Evolutionary conservation across 305 asterid species (phyloP), one percentile per base, ranked within the genome.

Genomic region (Rubia peregrina): DNA sequence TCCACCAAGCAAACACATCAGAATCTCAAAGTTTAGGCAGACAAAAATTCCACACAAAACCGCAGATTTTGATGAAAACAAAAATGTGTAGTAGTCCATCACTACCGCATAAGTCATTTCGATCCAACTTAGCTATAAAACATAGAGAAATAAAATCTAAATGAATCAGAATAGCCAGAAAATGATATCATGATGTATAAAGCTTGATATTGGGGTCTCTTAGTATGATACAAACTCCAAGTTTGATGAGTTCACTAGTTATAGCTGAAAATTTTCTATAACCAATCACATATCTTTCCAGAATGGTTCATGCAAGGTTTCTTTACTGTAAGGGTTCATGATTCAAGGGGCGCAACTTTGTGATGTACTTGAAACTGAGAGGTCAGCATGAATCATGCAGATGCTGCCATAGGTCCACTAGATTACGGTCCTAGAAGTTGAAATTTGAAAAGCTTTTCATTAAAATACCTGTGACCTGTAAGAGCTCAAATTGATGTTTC

Each of bases 381-480:
- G 30, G 14, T 17, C 68, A 61, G 11, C 49, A 44, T 40, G 66
- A 36, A 61, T 14, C 21, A 60, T 57, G 36, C 62, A 57, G 62
- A 17, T 55, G 61, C 61, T 41, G 44, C 44, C 12, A 16, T 49
- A 49, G 56, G 19, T 49, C 19, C 30, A 21, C 53, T 64, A 64
- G 51, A 64, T 4, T 44, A 65, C 64, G 43, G 16, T 21, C 8
- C 66, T 41, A 65, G 5, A 16, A 43, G 14, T 4, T 5, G 60
- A 60, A 53, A 41, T 16, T 41, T 9, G 67, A 26, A 64, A 64
- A 51, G 16, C 30, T 14, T 41, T 8, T 46, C 38, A 53, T 26
- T 72, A 64, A 79, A 85, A 76, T 67, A 91, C 99, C 99, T 86
- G 87, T 81, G 74, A 94, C 90, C 84, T 84, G 95, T 82, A 85